A percentile compares a stretch with the other conserved stretches of the same genome.
These are phyloP conservation scores for Eucalyptus marginata DNA, from an alignment of 345 rosid species.

Conservation along the genomic window DNA sequence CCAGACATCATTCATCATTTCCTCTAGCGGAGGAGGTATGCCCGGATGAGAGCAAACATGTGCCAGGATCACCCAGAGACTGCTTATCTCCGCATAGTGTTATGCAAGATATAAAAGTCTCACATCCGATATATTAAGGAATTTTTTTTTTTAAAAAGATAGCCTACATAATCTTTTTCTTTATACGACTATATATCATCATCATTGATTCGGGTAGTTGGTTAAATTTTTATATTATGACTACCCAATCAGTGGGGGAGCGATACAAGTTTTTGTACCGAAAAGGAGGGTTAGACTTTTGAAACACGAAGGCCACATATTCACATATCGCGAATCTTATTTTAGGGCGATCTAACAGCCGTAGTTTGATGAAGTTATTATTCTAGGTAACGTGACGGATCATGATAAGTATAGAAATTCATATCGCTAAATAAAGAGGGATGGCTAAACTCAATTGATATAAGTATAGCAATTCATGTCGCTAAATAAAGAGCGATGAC, in stretches of 20 bases:
- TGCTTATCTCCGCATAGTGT: background rate
- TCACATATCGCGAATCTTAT: background rate
- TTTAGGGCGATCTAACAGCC: accelerated
- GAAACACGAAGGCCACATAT: background rate
- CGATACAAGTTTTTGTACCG: background rate
- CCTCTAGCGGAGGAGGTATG: background rate
- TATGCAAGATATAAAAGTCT: background rate
- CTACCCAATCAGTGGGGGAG: background rate
- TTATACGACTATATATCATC: background rate
- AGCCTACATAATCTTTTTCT: background rate
- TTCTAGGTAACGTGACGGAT: background rate
- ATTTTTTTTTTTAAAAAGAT: accelerated
- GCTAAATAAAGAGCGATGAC: too few relatives aligned
- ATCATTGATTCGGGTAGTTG: background rate
- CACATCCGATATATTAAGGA: accelerated
- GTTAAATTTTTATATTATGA: background rate
- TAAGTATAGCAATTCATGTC: too few relatives aligned
- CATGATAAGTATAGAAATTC: background rate
- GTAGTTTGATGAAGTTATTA: background rate
- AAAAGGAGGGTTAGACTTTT: background rate
- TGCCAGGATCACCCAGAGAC: background rate
- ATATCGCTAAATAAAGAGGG: background rate
- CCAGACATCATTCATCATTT: background rate
- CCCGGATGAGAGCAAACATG: background rate
- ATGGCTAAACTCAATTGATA: background rate